Evolutionary conservation across 768 basidiomycete species (phyloP), one percentile per base, ranked within the genome.

Genomic region (Gymnopilus dilepis): DNA sequence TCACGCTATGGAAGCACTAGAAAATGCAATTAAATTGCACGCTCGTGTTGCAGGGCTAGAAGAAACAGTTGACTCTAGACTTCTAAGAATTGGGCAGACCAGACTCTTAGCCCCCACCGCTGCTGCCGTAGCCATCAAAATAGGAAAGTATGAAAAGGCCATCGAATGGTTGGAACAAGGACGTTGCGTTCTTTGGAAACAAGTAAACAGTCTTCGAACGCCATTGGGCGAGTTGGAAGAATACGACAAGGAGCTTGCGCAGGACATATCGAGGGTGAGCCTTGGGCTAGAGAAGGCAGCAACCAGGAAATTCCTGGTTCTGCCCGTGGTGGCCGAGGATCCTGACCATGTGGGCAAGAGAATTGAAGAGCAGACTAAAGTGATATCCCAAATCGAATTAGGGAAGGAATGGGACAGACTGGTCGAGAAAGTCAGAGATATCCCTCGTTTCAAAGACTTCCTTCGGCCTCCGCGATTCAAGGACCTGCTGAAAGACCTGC

Each of bases 401-500:
- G 59, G 58, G 6, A 15, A 52, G 15, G 59, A 63, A 22, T 62
- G 70, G 67, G 65, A 68, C 13, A 17, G 24, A 7, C 21, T 67
- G 19, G 42, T 70, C 0, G 22, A 37, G 1, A 28, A 57, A n/a
- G 57, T 61, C 2, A 54, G 65, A 12, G 17, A n/a, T 11, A 43
- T 71, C 7, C 47, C 45, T 12, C 62, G 59, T 11, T 69, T 71
- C 33, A 56, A 65, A 17, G 42, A 59, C 3, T 63, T 69, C n/a
- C 54, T 69, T 33, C 63, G 41, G 6, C 66, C 68, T 3, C 52
- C 51, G 37, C 34, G 41, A 37, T 58, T 11, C 24, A 40, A 24
- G 13, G 56, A 33, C 24, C 55, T 62, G n/a, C 26, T 50, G 17
- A 11, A 34, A 13, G 56, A 31, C 42, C 22, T 63, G 6, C 59